A percentile compares a stretch with the other conserved stretches of the same genome.
These are phyloP conservation scores for Puccinia polysora DNA, from an alignment of 1,284 basidiomycete species.

Conservation along the genomic window DNA sequence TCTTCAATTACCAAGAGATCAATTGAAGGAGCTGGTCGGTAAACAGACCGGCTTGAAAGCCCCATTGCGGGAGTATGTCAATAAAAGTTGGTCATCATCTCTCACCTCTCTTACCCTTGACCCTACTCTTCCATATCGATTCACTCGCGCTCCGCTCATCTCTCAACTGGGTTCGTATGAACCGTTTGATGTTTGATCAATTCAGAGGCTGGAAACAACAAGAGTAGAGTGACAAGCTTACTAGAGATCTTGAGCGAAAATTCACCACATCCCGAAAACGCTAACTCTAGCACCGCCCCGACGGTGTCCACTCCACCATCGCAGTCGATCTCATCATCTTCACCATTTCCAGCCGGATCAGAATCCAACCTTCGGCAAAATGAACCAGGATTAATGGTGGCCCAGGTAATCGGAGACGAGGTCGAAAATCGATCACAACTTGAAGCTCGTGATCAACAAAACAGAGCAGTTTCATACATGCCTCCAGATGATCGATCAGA, in stretches of 20 bases:
- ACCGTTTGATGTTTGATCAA: background rate
- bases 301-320: slow-evolving; percentile 44
- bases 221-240: slow-evolving; percentile 45
- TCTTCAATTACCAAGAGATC: slow-evolving; percentile 85
- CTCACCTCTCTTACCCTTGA: background rate
- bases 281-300: background rate
- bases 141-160: background rate
- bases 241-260: slow-evolving; percentile 47
- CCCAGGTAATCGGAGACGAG: background rate
- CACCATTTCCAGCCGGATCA: background rate
- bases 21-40: slow-evolving; percentile 78
- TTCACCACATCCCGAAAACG: background rate
- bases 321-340: background rate
- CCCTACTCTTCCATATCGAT: background rate
- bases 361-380: background rate
- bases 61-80: slow-evolving; percentile 54
- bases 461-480: too few relatives aligned
- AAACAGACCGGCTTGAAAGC: slow-evolving; percentile 65
- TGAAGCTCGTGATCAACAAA: too few relatives aligned
- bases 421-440: too few relatives aligned
- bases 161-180: background rate
- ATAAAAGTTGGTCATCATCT: slow-evolving; percentile 49
- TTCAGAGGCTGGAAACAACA: slow-evolving; percentile 48
- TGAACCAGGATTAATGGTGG: background rate
- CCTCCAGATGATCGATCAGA: too few relatives aligned